Conservation (phyloP, 805 yeast species). For the Wickerhamomyces rabaulensis region DNA sequence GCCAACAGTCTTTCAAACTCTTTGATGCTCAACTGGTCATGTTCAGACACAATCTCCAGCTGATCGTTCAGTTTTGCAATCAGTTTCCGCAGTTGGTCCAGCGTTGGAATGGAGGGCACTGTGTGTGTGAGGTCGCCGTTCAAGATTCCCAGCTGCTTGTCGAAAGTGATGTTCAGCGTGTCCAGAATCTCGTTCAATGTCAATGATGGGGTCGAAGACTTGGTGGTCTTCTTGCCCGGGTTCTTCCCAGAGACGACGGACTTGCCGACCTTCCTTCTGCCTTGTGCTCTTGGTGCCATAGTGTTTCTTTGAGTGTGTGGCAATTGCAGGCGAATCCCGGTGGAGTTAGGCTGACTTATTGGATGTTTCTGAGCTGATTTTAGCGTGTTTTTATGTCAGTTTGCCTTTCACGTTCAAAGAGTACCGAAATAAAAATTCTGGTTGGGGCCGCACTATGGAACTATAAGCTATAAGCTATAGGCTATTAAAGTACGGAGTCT, state of each 20-base stretch:
- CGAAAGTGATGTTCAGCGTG: conserved; percentile 50
- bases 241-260: conserved; percentile 15
- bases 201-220: conserved; percentile 32
- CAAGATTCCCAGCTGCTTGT: conserved; percentile 52
- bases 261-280: conserved; percentile 16
- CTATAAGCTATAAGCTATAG: too few relatives aligned
- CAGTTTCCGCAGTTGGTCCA: conserved; percentile 26
- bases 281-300: conserved; percentile 21
- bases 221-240: conserved; percentile 24
- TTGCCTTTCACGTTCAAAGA: conserved; percentile 14
- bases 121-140: conserved; percentile 52
- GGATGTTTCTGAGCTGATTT: neutral
- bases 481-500: too few relatives aligned
- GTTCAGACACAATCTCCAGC: conserved; percentile 26
- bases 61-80: conserved; percentile 38
- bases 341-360: neutral
- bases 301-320: neutral
- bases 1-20: conserved; percentile 9
- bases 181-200: conserved; percentile 46
- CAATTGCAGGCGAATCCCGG: neutral
- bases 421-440: neutral
- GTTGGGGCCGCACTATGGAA: too few relatives aligned
- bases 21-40: conserved; percentile 19
- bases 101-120: conserved; percentile 25
- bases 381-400: conserved; percentile 12